Percentiles rank a stretch among this genome's conserved stretches.
phyloP scores from a whole-genome alignment of 306 rosid genomes.

The Echinosophora koreensis region DNA sequence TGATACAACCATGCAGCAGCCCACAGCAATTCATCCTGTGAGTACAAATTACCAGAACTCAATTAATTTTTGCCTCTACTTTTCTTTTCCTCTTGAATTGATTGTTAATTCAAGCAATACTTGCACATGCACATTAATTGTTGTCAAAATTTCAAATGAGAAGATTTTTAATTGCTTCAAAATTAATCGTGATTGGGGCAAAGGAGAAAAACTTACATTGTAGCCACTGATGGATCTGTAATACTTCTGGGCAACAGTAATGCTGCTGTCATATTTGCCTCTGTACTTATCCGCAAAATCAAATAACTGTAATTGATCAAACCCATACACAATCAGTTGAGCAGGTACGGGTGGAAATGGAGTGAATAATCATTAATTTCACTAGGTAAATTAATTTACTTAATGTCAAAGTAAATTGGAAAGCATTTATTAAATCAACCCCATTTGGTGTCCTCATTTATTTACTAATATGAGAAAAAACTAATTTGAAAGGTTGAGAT shows the following conservation, averaged over 20 bases:
- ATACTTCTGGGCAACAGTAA: conserved; percentile 81
- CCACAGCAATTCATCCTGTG: conserved; percentile 94
- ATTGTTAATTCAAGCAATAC: conserved; percentile 1
- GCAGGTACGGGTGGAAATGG: not conserved
- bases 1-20: conserved; percentile 98
- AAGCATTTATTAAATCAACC: conserved; percentile 33
- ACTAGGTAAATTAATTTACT: not conserved
- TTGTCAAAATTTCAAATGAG: not conserved
- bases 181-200: not conserved
- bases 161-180: not conserved
- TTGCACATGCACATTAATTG: not conserved
- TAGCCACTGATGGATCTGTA: conserved; percentile 92
- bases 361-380: conserved; percentile 4
- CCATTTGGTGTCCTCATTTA: conserved; percentile 34
- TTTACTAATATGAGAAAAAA: not conserved
- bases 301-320: conserved; percentile 66
- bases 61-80: conserved; percentile 33
- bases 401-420: conserved; percentile 8
- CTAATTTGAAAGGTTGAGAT: not conserved
- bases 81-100: not conserved
- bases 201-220: conserved; percentile 60
- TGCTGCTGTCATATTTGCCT: conserved; percentile 93
- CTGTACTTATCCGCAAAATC: conserved; percentile 94
- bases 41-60: conserved; percentile 23
- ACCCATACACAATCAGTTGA: not conserved